Evolutionary conservation across 495 filamentous ascomycete species (phyloP).

Genomic region (Xylaria scruposa): DNA sequence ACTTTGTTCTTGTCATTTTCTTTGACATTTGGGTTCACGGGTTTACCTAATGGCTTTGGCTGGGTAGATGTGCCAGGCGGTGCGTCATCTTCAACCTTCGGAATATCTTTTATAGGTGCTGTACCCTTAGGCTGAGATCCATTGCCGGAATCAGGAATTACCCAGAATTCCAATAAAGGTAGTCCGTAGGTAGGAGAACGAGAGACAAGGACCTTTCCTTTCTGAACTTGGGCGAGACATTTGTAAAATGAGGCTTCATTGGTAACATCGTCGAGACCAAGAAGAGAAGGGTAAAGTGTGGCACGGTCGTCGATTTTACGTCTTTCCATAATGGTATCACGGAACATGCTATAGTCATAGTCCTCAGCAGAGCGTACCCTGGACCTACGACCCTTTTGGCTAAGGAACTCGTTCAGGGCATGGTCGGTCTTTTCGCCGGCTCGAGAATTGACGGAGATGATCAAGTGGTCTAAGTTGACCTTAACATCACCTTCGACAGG

Average conservation of each 20-base stretch:
- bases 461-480: neutral
- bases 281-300: neutral
- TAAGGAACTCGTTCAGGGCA: conserved; percentile 6
- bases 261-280: neutral
- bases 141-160: neutral
- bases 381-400: neutral
- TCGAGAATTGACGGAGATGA: neutral
- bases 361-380: neutral
- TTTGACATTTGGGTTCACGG: neutral
- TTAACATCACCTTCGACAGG: neutral
- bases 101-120: neutral
- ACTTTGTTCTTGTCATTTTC: neutral
- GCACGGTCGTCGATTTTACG: neutral
- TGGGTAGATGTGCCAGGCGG: neutral
- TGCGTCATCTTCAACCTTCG: neutral
- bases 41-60: neutral
- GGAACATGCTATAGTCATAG: neutral
- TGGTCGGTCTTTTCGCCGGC: neutral
- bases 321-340: neutral
- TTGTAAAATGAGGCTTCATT: neutral
- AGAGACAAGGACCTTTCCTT: neutral
- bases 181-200: neutral
- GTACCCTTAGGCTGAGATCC: neutral
- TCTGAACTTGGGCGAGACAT: neutral
- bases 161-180: neutral